A percentile compares a stretch with the other conserved stretches of the same genome.
These are phyloP conservation scores for Tolypocladium inflatum DNA, from an alignment of 2,329 filamentous ascomycete species.

Conservation along the genomic window DNA sequence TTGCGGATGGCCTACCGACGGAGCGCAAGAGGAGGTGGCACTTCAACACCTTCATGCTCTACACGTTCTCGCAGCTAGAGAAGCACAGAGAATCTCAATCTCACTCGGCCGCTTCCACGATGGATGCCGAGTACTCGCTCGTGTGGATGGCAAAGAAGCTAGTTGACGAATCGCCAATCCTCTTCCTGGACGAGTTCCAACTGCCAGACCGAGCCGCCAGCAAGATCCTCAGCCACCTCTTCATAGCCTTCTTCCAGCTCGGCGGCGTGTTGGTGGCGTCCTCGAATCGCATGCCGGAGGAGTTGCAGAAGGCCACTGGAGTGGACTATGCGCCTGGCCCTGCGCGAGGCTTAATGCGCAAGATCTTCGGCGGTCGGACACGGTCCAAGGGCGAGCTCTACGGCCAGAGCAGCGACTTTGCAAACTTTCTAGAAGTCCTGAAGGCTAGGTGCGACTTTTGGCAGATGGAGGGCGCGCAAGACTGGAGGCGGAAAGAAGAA, in stretches of 20 bases:
- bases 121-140: slow-evolving; percentile 50
- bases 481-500: slow-evolving; percentile 56
- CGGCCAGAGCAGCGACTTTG: slow-evolving; percentile 61
- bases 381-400: slow-evolving; percentile 38
- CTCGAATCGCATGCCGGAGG: slow-evolving; percentile 77
- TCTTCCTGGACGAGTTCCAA: slow-evolving; percentile 80
- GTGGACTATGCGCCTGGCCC: slow-evolving; percentile 54
- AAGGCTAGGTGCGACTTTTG: slow-evolving; percentile 73
- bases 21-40: slow-evolving; percentile 68
- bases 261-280: slow-evolving; percentile 74
- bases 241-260: slow-evolving; percentile 73
- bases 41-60: slow-evolving; percentile 81
- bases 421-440: slow-evolving; percentile 64
- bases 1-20: slow-evolving; percentile 70
- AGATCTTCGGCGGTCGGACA: slow-evolving; percentile 31
- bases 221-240: slow-evolving; percentile 70
- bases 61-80: slow-evolving; percentile 65
- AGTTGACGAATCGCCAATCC: slow-evolving; percentile 62
- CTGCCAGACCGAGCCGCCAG: slow-evolving; percentile 68
- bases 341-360: slow-evolving; percentile 39
- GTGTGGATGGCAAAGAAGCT: slow-evolving; percentile 68
- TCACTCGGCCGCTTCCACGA: slow-evolving; percentile 7
- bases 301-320: slow-evolving; percentile 65
- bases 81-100: slow-evolving; percentile 40
- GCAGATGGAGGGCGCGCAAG: slow-evolving; percentile 69